Percentiles rank a stretch among this genome's conserved stretches.
Conservation (phyloP, 495 filamentous ascomycete species). For the Penicillium simplicissimum region DNA sequence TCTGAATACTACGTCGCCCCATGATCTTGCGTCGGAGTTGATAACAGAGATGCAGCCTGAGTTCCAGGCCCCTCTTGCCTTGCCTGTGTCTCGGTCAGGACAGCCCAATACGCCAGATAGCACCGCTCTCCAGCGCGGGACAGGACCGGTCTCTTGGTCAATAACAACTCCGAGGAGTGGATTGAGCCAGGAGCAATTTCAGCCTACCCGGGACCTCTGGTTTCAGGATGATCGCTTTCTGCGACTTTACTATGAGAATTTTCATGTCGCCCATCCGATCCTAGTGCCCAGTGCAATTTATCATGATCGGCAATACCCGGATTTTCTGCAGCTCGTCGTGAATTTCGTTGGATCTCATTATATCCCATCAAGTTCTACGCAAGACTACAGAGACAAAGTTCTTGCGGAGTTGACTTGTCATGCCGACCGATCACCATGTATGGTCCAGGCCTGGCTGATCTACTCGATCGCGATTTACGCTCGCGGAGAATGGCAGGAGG, state of each 20-base stretch:
- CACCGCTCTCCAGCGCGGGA: slow-evolving; percentile 15
- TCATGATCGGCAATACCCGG: slow-evolving; percentile 39
- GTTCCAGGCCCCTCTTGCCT: slow-evolving; percentile 10
- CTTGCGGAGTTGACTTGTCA: slow-evolving; percentile 29
- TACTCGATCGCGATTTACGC: slow-evolving; percentile 40
- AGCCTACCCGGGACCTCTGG: slow-evolving; percentile 19
- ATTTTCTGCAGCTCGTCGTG: slow-evolving; percentile 38
- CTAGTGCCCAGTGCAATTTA: slow-evolving; percentile 37
- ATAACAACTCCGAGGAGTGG: slow-evolving; percentile 18
- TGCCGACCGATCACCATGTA: slow-evolving; percentile 32
- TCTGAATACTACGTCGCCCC: slow-evolving; percentile 1
- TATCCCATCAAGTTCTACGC: slow-evolving; percentile 22
- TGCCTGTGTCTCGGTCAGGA: slow-evolving; percentile 4
- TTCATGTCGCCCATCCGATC: slow-evolving; percentile 43
- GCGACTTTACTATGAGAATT: slow-evolving; percentile 43
- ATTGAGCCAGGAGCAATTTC: slow-evolving; percentile 14
- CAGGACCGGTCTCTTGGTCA: slow-evolving; percentile 30
- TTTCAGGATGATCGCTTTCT: slow-evolving; percentile 36
- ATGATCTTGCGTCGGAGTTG: background rate
- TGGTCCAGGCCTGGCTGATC: slow-evolving; percentile 42
- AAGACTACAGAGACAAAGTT: slow-evolving; percentile 29
- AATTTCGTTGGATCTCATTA: slow-evolving; percentile 44
- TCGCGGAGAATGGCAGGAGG: slow-evolving; percentile 36
- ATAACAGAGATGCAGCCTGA: slow-evolving; percentile 7
- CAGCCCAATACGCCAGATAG: slow-evolving; percentile 25